These are phyloP conservation scores for Akanthomyces dipterigenus DNA, from an alignment of 2,329 filamentous ascomycete genomes.

Conservation along the genomic window DNA sequence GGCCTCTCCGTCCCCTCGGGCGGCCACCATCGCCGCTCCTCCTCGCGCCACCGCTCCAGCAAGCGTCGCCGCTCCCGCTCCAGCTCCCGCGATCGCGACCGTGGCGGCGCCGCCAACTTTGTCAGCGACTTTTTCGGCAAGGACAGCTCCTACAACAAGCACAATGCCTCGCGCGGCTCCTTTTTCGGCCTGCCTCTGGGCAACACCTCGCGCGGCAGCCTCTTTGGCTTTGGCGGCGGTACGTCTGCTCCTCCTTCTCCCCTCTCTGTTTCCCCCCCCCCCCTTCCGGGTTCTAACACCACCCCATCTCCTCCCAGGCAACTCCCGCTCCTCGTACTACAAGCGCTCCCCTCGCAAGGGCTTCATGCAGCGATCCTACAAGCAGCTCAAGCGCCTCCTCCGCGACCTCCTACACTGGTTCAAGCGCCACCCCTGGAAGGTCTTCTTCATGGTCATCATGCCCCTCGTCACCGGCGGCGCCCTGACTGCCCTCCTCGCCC, in stretches of 20 bases:
- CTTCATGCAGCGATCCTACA: constrained; percentile 67
- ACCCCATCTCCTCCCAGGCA: constrained; percentile 20
- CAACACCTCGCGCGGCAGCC: constrained; percentile 36
- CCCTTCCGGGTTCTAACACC: background rate
- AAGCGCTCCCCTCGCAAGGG: constrained; percentile 74
- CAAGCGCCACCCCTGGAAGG: constrained; percentile 76
- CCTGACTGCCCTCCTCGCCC: constrained; percentile 66
- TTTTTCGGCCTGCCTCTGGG: constrained; percentile 39
- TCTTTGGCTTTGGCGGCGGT: constrained; percentile 34
- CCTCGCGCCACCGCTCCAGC: constrained; percentile 22
- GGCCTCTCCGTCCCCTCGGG: constrained; percentile 25
- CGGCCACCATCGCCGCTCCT: constrained; percentile 21
- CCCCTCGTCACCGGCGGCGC: constrained; percentile 81
- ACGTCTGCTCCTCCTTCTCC: constrained; percentile 16
- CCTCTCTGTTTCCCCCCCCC: background rate
- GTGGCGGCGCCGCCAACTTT: constrained; percentile 19
- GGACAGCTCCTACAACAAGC: constrained; percentile 29
- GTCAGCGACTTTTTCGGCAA: constrained; percentile 31
- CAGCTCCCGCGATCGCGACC: constrained; percentile 23
- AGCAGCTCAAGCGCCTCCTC: constrained; percentile 70
- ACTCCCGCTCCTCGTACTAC: constrained; percentile 56
- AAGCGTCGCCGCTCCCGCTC: constrained; percentile 35
- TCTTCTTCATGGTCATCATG: constrained; percentile 80
- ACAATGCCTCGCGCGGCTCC: constrained; percentile 36
- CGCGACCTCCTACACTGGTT: constrained; percentile 77